phyloP scores from a whole-genome alignment of 371 early-diverging fungal genomes.

The Batkoa obscura region DNA sequence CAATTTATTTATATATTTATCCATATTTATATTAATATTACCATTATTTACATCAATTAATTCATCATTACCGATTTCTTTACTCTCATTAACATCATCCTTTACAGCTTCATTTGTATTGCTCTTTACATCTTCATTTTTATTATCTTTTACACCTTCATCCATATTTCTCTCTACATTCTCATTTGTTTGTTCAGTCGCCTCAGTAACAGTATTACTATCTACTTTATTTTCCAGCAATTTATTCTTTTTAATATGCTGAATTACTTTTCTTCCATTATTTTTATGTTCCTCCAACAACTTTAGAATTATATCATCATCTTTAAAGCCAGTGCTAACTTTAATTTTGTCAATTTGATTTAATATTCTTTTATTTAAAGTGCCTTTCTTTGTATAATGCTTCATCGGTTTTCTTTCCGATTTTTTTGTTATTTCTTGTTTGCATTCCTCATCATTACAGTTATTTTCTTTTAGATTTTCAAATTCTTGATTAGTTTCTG shows the following conservation, averaged over 20 bases:
- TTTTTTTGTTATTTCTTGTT: not conserved
- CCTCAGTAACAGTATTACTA: no score
- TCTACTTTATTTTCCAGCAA: no score
- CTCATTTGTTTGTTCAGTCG: no score
- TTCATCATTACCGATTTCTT: no score
- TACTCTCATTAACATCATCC: no score
- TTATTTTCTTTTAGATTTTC: not conserved
- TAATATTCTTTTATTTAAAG: not conserved
- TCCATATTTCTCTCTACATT: no score
- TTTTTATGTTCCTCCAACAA: constrained; percentile 24
- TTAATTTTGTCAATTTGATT: constrained; percentile 8
- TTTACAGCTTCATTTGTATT: no score
- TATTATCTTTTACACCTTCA: no score
- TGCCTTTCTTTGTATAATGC: not conserved
- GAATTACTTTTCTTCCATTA: constrained; percentile 22
- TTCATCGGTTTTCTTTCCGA: not conserved
- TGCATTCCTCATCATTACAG: not conserved
- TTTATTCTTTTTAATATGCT: not conserved
- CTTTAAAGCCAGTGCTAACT: constrained; percentile 11
- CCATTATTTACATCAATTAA: no score
- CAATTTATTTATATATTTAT: no score
- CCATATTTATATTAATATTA: no score
- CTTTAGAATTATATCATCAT: constrained; percentile 22
- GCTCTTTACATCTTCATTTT: no score
- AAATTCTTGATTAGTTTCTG: not conserved